phyloP scores from a whole-genome alignment of 2,329 filamentous ascomycete genomes.

The Neurospora sp. region DNA sequence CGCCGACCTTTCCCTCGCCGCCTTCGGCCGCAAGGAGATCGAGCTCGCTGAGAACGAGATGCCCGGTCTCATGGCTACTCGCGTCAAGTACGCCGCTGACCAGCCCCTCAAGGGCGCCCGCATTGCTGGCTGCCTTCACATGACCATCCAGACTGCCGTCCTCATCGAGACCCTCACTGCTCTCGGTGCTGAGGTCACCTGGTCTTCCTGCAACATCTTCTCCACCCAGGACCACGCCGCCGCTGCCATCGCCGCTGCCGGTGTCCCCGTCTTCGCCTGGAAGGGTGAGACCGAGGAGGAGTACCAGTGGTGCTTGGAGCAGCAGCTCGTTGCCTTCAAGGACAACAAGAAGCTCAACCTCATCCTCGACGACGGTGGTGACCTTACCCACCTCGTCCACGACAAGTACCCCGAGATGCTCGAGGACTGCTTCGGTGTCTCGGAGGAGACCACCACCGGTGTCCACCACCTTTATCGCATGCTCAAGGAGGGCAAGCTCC shows the following conservation, averaged over 20 bases:
- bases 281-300: slow-evolving; percentile 97
- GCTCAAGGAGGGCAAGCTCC: slow-evolving; percentile 82
- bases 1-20: slow-evolving; percentile 93
- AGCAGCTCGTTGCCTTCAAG: slow-evolving; percentile 96
- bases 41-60: slow-evolving; percentile 95
- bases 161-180: slow-evolving; percentile 94
- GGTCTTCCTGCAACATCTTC: slow-evolving; percentile 99
- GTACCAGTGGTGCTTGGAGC: slow-evolving; percentile 99
- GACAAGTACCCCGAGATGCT: slow-evolving; percentile 98
- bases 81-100: slow-evolving; percentile 80
- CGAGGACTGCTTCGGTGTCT: slow-evolving; percentile 95
- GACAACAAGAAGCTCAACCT: slow-evolving; percentile 94
- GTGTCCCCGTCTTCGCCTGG: slow-evolving; percentile 76
- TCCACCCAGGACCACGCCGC: slow-evolving; percentile 98
- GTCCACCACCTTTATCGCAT: slow-evolving; percentile 99
- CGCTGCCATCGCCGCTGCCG: slow-evolving; percentile 87
- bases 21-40: slow-evolving; percentile 98
- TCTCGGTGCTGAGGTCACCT: slow-evolving; percentile 96
- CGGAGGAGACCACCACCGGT: slow-evolving; percentile 98
- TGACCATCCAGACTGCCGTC: slow-evolving; percentile 99
- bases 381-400: slow-evolving; percentile 93
- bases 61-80: slow-evolving; percentile 95
- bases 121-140: slow-evolving; percentile 97
- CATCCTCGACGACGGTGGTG: slow-evolving; percentile 97
- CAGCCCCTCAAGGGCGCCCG: slow-evolving; percentile 85